Base-by-base conservation (phyloP, 164 flowering plant species). In the Stephania japonica region DNA sequence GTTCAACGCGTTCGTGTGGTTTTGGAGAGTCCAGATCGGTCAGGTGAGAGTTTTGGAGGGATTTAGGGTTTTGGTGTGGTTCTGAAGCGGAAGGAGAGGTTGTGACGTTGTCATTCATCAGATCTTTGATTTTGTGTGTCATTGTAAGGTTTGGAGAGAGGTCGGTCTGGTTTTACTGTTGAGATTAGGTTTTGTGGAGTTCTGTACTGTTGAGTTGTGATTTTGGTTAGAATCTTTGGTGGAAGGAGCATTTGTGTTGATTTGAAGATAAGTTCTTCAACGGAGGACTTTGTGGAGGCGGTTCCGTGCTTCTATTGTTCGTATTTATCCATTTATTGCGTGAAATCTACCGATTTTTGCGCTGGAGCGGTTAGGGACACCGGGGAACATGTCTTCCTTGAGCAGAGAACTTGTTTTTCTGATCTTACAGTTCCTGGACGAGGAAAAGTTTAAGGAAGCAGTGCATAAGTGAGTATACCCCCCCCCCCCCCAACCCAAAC, bases 401-500 rank as follows among this genome's bases (percentile, higher is more conserved):
- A 87, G 91, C 74, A 83, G 91, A 78, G 91, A 88, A 73, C 82
- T 88, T 79, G 90, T 88, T 11, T 88, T 88, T 75, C 76, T 88
- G 71, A 88, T 88, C 42, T 81, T 88, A 70, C 91, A 88, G 88
- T 88, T 88, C 82, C 73, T 88, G 67, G 91, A 88, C 50, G 91
- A 88, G 76, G 91, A 88, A 76, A 88, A 88, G 79, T 88, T 88
- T 83, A 88, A 86, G 81, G 91, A 86, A 72, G 85, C 91, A 3
- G 88, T 88, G 44, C 90, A 88, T 41, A 87, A 81, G 91, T 87
- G 79, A 81, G 84, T 80, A 64, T 65, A 61, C 1, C 62, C 25
- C 23, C 26, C 53, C 16, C 53, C 16, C 53, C n/a, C n/a, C n/a
- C n/a, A n/a, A n/a, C n/a, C n/a, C n/a, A n/a, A n/a, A n/a, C n/a